Percentiles rank a stretch among this genome's conserved stretches.
phyloP scores from a whole-genome alignment of 768 basidiomycete genomes.

The Filobasidium wieringae region DNA sequence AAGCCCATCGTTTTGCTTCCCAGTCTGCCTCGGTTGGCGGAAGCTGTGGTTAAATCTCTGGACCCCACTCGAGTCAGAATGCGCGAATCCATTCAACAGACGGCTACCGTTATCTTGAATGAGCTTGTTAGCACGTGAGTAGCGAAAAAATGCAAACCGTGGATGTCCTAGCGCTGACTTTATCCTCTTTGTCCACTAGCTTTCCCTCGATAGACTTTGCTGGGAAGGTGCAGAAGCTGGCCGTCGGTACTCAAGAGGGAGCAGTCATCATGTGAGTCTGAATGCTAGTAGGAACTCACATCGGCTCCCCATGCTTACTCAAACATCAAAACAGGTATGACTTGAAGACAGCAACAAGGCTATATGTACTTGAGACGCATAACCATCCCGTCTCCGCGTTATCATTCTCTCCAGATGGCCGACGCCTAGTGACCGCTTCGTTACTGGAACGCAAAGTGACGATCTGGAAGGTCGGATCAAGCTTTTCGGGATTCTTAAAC shows the following conservation, averaged over 20 bases:
- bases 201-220: conserved; percentile 85
- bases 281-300: background rate
- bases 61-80: conserved; percentile 72
- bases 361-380: conserved; percentile 91
- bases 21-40: conserved; percentile 71
- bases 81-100: conserved; percentile 69
- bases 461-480: conserved; percentile 92
- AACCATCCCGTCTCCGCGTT: conserved; percentile 67
- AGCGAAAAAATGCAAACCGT: too few species aligned
- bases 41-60: conserved; percentile 89
- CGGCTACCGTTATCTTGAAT: conserved; percentile 86
- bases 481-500: conserved; percentile 74
- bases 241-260: conserved; percentile 87
- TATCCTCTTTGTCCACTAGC: conserved; percentile 39
- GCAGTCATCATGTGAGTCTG: conserved; percentile 48
- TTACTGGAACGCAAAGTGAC: conserved; percentile 71
- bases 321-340: conserved; percentile 63
- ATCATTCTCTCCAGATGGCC: conserved; percentile 86
- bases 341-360: conserved; percentile 82
- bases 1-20: conserved; percentile 74
- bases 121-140: conserved; percentile 85
- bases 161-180: background rate
- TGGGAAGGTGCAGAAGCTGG: conserved; percentile 76
- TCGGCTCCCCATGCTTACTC: background rate
- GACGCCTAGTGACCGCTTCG: conserved; percentile 74